These are phyloP conservation scores for Rhypophila decipiens DNA, from an alignment of 495 filamentous ascomycete species.

Conservation along the genomic window DNA sequence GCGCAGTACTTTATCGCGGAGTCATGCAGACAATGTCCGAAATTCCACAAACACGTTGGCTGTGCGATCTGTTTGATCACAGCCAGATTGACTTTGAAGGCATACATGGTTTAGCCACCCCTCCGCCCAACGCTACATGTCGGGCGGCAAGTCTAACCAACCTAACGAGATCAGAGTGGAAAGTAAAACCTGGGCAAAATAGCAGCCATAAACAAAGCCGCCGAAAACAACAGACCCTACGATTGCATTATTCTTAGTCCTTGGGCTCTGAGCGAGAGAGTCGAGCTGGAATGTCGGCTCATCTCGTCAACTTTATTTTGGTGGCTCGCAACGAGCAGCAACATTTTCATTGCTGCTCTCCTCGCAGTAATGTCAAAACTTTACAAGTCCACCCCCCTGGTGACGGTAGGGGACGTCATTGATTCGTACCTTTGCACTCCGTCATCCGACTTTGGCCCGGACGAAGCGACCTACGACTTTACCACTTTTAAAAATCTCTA, in stretches of 20 bases:
- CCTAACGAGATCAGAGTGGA: no score
- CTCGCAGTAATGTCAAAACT: background rate
- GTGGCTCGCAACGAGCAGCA: background rate
- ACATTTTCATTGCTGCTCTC: background rate
- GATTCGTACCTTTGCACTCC: conserved; percentile 20
- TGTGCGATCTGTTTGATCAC: no score
- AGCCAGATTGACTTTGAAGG: no score
- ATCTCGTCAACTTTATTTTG: background rate
- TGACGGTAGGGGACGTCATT: conserved; percentile 21
- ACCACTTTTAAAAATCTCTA: background rate
- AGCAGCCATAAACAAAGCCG: background rate
- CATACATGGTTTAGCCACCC: no score
- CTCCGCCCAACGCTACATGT: no score
- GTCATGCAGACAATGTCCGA: no score
- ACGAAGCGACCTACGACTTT: background rate
- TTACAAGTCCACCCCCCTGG: background rate
- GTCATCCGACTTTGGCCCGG: conserved; percentile 5
- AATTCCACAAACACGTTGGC: no score
- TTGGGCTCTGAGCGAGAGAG: background rate
- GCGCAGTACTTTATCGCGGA: no score
- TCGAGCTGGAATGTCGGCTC: background rate
- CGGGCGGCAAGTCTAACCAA: no score
- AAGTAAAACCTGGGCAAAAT: no score
- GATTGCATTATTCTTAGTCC: background rate
- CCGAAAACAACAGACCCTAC: background rate